Evolutionary conservation across 768 basidiomycete genomes (phyloP).

Genomic region (Tephrocybe sp.): DNA sequence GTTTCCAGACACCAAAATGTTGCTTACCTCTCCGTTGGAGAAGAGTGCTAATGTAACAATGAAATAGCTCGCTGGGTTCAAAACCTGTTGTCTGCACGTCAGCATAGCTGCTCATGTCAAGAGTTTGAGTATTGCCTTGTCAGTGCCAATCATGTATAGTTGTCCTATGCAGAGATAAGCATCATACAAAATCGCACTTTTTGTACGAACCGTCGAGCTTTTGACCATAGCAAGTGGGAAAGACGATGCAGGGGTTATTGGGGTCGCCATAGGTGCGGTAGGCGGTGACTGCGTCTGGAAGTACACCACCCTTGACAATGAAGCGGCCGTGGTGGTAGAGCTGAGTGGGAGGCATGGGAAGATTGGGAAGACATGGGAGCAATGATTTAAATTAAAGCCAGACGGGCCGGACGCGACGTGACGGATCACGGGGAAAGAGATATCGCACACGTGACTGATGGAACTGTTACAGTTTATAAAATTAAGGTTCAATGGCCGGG

Average conservation of each 20-base stretch:
- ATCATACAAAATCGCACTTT: background rate
- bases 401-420: constrained; percentile 3
- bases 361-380: background rate
- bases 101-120: background rate
- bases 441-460: constrained; percentile 16
- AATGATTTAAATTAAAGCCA: background rate
- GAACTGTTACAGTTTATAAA: constrained; percentile 40
- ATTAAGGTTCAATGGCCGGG: constrained; percentile 47
- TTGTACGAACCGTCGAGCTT: constrained; percentile 46
- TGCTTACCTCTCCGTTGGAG: constrained; percentile 55
- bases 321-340: constrained; percentile 58
- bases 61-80: constrained; percentile 54
- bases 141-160: constrained; percentile 46
- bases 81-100: constrained; percentile 29
- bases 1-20: background rate
- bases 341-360: constrained; percentile 27
- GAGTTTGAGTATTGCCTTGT: constrained; percentile 36
- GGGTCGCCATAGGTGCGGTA: constrained; percentile 55
- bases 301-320: constrained; percentile 47
- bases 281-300: constrained; percentile 59
- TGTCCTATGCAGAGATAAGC: constrained; percentile 33
- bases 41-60: constrained; percentile 59
- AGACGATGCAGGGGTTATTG: constrained; percentile 55
- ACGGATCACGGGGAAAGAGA: constrained; percentile 2
- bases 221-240: constrained; percentile 56